Evolutionary conservation across 352 stramenopile species (phyloP), one percentile per base, ranked within the genome.

Genomic region (Phytophthora foliorum): DNA sequence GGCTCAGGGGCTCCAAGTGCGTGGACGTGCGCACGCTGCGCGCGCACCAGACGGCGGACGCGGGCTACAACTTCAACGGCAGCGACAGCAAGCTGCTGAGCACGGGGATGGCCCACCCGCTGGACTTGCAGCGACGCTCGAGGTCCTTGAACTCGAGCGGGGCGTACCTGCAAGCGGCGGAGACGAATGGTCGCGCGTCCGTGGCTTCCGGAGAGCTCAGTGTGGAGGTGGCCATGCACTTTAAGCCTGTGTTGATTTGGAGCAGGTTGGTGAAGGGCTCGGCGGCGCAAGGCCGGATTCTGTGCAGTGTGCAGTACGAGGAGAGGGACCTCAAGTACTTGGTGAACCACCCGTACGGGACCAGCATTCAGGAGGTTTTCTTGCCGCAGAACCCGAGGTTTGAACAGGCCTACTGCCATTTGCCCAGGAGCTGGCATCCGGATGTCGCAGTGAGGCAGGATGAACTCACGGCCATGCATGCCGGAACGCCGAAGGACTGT

Each of bases 341-440:
- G 19, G 72, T 85, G n/a, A 89, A 87, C 25, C 72, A 91, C 48
- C 82, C 86, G 39, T 91, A 90, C 59, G 84, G 87, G 2, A 94
- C 82, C 1, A 80, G 78, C 61, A 87, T 94, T 36, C 84, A 94
- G 58, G 84, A 93, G 38, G 84, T 94, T 6, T 93, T 93, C 21
- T 54, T 93, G 39, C 88, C 88, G 6, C 86, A 95, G 62, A 94
- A 95, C 59, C 82, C 82, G 49, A 75, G 88, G 21, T 95, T 95
- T 54, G 75, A 91, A 62, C 80, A 92, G 6, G 73, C 79, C 4
- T 95, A 93, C 56, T 86, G 80, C 55, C 86, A 92, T 57, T 76
- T 94, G 24, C 88, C 88, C 9, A 72, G 86, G n/a, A 91, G 80
- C 48, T 95, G 88, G 88, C 86, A 95, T 63, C 88, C 88, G 8